Conservation (phyloP, 139 green algal genomes). For the Mesotaenium endlicherianum region DNA sequence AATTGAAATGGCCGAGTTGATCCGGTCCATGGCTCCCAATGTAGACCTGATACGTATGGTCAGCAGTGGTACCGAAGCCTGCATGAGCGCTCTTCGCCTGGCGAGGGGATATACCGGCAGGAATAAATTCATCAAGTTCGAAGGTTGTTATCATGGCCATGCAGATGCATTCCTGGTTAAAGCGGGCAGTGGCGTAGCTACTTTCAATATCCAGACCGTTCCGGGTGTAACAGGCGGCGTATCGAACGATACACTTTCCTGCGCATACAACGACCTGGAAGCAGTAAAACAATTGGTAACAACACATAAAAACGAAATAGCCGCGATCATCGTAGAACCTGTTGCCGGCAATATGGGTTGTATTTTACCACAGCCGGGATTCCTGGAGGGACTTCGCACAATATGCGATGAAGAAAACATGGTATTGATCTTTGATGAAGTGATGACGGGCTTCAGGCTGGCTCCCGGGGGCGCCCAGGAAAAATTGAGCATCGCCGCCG, state of each 20-base stretch:
- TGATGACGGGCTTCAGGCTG: conserved; percentile 64
- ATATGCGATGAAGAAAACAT: conserved; percentile 77
- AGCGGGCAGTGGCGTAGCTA: conserved; percentile 88
- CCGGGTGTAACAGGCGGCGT: conserved; percentile 72
- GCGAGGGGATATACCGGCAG: conserved; percentile 94
- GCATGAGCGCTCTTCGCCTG: conserved; percentile 88
- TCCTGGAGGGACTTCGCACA: conserved; percentile 83
- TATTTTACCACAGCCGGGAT: background rate
- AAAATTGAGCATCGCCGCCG: conserved; percentile 92
- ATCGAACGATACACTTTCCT: conserved; percentile 65
- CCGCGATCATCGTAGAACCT: background rate
- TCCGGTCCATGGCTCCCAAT: conserved; percentile 91
- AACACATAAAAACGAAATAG: background rate
- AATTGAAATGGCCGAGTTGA: conserved; percentile 91
- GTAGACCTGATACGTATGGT: conserved; percentile 98
- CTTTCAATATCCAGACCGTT: conserved; percentile 93
- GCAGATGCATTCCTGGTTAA: conserved; percentile 53
- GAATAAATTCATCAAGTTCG: conserved; percentile 97
- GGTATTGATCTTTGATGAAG: conserved; percentile 96
- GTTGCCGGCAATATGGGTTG: background rate
- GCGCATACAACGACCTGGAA: conserved; percentile 74
- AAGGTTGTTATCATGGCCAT: conserved; percentile 98
- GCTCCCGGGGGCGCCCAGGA: conserved; percentile 59
- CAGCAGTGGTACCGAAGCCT: conserved; percentile 94
- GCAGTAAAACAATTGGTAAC: conserved; percentile 51